Conservation (phyloP, 805 yeast genomes). For the Schwanniomyces pseudopolymorphus region DNA sequence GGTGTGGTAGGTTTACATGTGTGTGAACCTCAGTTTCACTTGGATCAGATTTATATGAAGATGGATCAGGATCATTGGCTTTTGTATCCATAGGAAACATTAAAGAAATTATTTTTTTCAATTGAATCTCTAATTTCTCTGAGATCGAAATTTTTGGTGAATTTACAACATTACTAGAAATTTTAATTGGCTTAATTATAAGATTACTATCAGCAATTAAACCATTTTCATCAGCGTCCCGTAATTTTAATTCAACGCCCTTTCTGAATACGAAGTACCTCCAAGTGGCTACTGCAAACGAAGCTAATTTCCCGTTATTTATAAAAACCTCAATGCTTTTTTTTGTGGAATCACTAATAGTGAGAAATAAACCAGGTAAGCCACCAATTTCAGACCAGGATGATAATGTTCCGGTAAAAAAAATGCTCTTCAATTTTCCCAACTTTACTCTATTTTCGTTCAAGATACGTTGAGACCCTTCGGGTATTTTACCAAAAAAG, state of each 20-base stretch:
- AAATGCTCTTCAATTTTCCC: constrained; percentile 61
- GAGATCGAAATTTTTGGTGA: constrained; percentile 1
- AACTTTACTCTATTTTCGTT: constrained; percentile 59
- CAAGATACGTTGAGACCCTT: constrained; percentile 80
- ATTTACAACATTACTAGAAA: constrained; percentile 7
- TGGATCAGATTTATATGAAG: constrained; percentile 37
- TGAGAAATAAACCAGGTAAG: constrained; percentile 81
- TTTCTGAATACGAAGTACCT: constrained; percentile 81
- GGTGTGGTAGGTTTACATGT: constrained; percentile 32
- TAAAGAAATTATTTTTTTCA: constrained; percentile 41
- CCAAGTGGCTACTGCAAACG: constrained; percentile 74
- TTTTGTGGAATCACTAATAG: constrained; percentile 76
- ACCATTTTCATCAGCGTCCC: constrained; percentile 27
- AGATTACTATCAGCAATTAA: constrained; percentile 37
- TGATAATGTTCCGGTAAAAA: constrained; percentile 69
- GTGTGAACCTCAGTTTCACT: constrained; percentile 38
- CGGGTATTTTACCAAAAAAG: constrained; percentile 77
- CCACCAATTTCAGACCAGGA: constrained; percentile 87
- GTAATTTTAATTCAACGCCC: constrained; percentile 53
- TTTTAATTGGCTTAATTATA: constrained; percentile 37
- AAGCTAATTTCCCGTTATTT: constrained; percentile 29
- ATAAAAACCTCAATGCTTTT: constrained; percentile 55
- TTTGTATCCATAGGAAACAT: constrained; percentile 59
- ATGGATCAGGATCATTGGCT: constrained; percentile 37
- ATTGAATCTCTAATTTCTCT: constrained; percentile 10